Base-by-base conservation (phyloP, 1,139 yeast genomes). In the Debaryomycetaceae sp. region DNA sequence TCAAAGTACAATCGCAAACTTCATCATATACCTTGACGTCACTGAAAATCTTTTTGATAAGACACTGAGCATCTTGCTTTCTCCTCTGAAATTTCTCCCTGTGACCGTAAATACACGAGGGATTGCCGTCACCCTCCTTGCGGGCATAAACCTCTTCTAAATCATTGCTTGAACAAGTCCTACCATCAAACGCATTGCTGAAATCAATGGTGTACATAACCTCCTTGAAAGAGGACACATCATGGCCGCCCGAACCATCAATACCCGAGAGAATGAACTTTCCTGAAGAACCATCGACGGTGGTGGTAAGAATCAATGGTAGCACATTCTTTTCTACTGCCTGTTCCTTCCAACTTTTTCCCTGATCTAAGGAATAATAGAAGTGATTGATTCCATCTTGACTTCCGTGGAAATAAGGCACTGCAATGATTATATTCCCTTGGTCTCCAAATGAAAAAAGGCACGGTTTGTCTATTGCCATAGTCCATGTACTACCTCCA, bases 401-500 rank as follows among this genome's bases (percentile, higher is more conserved):
- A 22, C 63, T 55, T 17, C 52, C 51, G 8, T 57, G 63, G 40
- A 61, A 60, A 49, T 63, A 72, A 14, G 83, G 83, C 6, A 81
- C 68, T 2, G 90, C 88, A 2, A 87, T 67, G 38, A 88, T 76
- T 5, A 88, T 62, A 59, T 88, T 88, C 41, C 96, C 97, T 47
- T 80, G 79, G 62, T 89, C 96, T 44, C 95, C 96, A 65, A 83
- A 84, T 0, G 84, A 72, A 52, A 78, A 83, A 5, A 73, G 57
- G 39, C 81, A 71, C 1, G 90, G 81, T 36, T 71, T 76, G 36
- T 80, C 79, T 24, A 82, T 56, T 0, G 82, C 78, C 46, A 70
- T 60, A 36, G 63, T 63, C 97, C 97, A 90, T 0, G 83, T 67
- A 6, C 75, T 62, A 22, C 97, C 97, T 35, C 90, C 93, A 63